These are phyloP conservation scores for Aspergillus taichungensis DNA, from an alignment of 495 filamentous ascomycete species.

Conservation along the genomic window DNA sequence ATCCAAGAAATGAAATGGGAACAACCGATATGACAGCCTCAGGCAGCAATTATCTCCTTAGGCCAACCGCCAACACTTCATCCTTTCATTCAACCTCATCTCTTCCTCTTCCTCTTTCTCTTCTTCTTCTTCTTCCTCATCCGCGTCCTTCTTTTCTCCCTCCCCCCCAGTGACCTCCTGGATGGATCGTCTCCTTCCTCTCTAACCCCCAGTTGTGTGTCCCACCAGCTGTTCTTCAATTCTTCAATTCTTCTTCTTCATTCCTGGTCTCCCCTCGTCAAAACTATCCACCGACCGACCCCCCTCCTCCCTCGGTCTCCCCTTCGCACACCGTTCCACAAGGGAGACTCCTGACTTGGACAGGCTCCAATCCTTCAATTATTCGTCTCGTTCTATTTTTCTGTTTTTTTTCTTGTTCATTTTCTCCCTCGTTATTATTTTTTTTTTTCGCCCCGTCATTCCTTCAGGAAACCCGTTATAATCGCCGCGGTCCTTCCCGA, in stretches of 20 bases:
- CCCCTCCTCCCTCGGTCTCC: too few species aligned
- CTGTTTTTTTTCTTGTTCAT: neutral
- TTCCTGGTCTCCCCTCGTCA: too few species aligned
- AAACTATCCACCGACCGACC: too few species aligned
- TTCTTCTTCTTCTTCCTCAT: constrained; percentile 4
- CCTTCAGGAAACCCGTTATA: neutral
- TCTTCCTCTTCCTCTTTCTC: neutral
- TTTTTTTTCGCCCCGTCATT: constrained; percentile 12
- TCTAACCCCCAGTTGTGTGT: too few species aligned
- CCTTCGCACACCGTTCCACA: too few species aligned
- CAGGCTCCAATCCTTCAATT: constrained; percentile 5
- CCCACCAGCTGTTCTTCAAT: constrained; percentile 1
- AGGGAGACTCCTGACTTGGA: constrained; percentile 7
- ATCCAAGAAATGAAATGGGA: too few species aligned
- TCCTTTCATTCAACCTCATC: neutral
- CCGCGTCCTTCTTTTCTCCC: neutral
- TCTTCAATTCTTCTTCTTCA: constrained; percentile 1
- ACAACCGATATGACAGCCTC: neutral
- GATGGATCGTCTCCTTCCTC: neutral
- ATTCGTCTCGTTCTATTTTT: constrained; percentile 7
- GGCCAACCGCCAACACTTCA: neutral
- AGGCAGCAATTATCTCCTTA: neutral
- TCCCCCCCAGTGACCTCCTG: constrained; percentile 5
- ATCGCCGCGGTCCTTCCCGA: neutral
- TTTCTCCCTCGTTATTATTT: neutral